Percentiles rank a stretch among this genome's conserved stretches.
Conservation (phyloP, 2,329 filamentous ascomycete species). For the Aspergillus phoenicis region DNA sequence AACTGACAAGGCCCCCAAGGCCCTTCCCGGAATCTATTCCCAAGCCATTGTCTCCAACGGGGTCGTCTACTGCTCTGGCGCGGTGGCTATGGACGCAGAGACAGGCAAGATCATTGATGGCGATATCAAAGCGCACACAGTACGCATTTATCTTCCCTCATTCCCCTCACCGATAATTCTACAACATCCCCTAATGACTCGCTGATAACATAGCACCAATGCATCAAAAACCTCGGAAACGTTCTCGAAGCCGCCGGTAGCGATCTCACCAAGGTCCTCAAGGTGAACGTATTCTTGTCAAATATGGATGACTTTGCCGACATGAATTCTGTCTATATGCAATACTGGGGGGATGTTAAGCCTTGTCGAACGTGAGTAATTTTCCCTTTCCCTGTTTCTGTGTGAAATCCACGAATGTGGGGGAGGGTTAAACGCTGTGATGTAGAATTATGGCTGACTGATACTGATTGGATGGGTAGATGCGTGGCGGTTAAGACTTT, state of each 20-base stretch:
- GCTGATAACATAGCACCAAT: slow-evolving; percentile 48
- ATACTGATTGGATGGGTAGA: slow-evolving; percentile 15
- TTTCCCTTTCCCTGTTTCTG: background rate
- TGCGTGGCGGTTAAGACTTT: slow-evolving; percentile 89
- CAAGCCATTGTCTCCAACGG: slow-evolving; percentile 65
- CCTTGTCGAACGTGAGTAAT: slow-evolving; percentile 50
- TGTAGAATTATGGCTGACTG: background rate
- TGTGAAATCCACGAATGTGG: background rate
- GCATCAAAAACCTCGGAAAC: slow-evolving; percentile 60
- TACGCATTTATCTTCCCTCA: slow-evolving; percentile 28
- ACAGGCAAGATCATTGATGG: slow-evolving; percentile 60
- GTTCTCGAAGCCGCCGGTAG: slow-evolving; percentile 65
- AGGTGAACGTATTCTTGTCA: slow-evolving; percentile 68
- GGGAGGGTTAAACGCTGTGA: background rate
- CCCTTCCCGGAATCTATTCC: slow-evolving; percentile 58
- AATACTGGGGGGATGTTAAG: slow-evolving; percentile 67
- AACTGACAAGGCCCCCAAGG: slow-evolving; percentile 54
- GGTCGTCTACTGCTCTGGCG: slow-evolving; percentile 71
- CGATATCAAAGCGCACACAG: slow-evolving; percentile 57
- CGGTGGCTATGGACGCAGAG: slow-evolving; percentile 60
- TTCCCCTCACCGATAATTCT: no score
- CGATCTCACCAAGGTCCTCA: slow-evolving; percentile 58
- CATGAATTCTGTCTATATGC: slow-evolving; percentile 84
- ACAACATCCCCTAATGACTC: slow-evolving; percentile 6
- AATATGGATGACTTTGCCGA: slow-evolving; percentile 68